Conservation (phyloP, 129 eudicot species). For the Flaveria bidentis region DNA sequence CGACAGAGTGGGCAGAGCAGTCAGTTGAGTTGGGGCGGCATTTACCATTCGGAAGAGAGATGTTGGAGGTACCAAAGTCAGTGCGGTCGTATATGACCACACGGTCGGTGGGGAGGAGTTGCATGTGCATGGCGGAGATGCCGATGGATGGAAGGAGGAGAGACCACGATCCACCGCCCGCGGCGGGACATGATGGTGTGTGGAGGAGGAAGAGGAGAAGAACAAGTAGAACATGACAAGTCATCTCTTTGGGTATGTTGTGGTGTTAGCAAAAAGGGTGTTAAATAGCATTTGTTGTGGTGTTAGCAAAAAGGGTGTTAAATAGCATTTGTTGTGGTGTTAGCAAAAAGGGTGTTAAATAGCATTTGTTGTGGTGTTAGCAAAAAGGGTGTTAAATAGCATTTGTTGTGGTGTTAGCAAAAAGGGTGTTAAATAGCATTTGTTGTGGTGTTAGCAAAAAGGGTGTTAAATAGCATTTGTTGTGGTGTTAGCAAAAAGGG, state of each 20-base stretch:
- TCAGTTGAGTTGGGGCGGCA: constrained; percentile 61
- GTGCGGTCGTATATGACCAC: constrained; percentile 80
- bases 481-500: constrained; percentile 2
- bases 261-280: constrained; percentile 1
- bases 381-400: too few relatives aligned
- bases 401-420: not conserved
- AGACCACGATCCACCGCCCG: constrained; percentile 57
- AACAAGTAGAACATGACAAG: not conserved
- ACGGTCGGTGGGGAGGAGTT: constrained; percentile 70
- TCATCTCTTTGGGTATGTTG: too few relatives aligned
- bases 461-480: too few relatives aligned
- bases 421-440: constrained; percentile 22
- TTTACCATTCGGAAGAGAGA: constrained; percentile 51
- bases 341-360: constrained; percentile 22
- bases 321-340: constrained; percentile 9
- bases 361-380: constrained; percentile 26
- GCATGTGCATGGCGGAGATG: constrained; percentile 96
- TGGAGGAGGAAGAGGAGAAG: constrained; percentile 30
- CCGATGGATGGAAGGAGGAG: constrained; percentile 61
- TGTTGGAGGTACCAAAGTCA: constrained; percentile 77
- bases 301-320: constrained; percentile 28
- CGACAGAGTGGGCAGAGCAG: constrained; percentile 86
- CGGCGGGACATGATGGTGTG: constrained; percentile 16
- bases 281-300: constrained; percentile 24
- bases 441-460: constrained; percentile 30